Conservation (phyloP, 2,329 filamentous ascomycete genomes). For the Colletotrichum tamarilloi region DNA sequence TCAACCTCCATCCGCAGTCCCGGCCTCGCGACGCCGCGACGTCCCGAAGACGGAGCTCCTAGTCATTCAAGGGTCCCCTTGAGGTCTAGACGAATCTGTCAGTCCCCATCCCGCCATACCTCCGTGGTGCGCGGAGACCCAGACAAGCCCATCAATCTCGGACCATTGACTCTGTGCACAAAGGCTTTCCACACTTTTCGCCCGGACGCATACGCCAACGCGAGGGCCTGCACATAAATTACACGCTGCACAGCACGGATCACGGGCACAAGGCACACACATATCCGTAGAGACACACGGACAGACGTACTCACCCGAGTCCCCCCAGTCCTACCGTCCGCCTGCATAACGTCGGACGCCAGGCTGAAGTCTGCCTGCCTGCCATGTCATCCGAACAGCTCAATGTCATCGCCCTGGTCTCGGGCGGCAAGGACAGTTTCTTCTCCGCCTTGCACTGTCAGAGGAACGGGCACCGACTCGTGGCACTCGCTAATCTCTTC, state of each 20-base stretch:
- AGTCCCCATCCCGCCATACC: slow-evolving; percentile 12
- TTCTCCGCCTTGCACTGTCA: slow-evolving; percentile 93
- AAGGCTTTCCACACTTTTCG: neutral
- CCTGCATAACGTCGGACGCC: neutral
- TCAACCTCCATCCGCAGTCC: neutral
- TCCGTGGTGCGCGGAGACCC: neutral
- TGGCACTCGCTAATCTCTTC: slow-evolving; percentile 90
- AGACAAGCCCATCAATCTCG: neutral
- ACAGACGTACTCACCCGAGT: neutral
- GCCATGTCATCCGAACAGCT: slow-evolving; percentile 59
- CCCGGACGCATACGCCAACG: neutral
- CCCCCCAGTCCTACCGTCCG: neutral
- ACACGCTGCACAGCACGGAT: neutral
- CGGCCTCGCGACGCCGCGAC: neutral
- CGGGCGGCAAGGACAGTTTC: slow-evolving; percentile 97
- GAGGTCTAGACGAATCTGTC: slow-evolving; percentile 8
- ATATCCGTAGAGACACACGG: neutral
- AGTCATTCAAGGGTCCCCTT: slow-evolving; percentile 27
- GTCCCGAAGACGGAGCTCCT: slow-evolving; percentile 19
- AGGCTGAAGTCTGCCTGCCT: slow-evolving; percentile 25
- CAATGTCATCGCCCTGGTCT: slow-evolving; percentile 91
- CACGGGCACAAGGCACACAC: neutral
- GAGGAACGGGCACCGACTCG: slow-evolving; percentile 83
- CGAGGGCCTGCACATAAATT: neutral
- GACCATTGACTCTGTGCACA: slow-evolving; percentile 4